A percentile compares a stretch with the other conserved stretches of the same genome.
These are phyloP conservation scores for Candida tammaniensis DNA, from an alignment of 805 yeast genomes.

Conservation along the genomic window DNA sequence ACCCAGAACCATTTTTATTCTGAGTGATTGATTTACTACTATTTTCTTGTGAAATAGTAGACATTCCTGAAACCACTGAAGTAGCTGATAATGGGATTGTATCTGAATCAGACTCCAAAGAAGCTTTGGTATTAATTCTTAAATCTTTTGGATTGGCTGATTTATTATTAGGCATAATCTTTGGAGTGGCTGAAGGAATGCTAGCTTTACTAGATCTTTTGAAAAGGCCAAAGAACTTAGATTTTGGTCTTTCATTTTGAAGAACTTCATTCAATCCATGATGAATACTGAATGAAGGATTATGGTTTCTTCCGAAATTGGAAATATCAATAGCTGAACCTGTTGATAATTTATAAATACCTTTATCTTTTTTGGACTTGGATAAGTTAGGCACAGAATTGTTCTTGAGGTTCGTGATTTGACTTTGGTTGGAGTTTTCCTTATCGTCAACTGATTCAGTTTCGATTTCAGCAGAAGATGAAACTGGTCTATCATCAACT, in stretches of 20 bases:
- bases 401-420: not conserved
- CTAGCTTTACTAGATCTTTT: constrained; percentile 14
- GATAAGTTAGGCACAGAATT: constrained; percentile 9
- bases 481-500: constrained; percentile 18
- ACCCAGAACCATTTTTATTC: constrained; percentile 13
- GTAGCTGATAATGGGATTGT: constrained; percentile 15
- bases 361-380: not conserved
- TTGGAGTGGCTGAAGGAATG: not conserved
- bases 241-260: constrained; percentile 21
- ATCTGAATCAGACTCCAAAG: constrained; percentile 13
- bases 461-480: constrained; percentile 21
- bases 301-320: constrained; percentile 38
- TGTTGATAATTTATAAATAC: constrained; percentile 17
- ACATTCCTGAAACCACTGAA: constrained; percentile 14
- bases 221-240: constrained; percentile 32
- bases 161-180: not conserved
- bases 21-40: constrained; percentile 12
- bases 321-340: constrained; percentile 40
- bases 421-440: constrained; percentile 1
- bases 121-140: constrained; percentile 11
- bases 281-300: constrained; percentile 32
- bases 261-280: constrained; percentile 10
- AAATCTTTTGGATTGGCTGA: constrained; percentile 12
- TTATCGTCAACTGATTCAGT: constrained; percentile 7
- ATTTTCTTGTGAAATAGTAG: constrained; percentile 12